Percentiles rank a stretch among this genome's conserved stretches.
Evolutionary conservation across 177 flowering plant species (phyloP).

Genomic region (Vitis hybrid): DNA sequence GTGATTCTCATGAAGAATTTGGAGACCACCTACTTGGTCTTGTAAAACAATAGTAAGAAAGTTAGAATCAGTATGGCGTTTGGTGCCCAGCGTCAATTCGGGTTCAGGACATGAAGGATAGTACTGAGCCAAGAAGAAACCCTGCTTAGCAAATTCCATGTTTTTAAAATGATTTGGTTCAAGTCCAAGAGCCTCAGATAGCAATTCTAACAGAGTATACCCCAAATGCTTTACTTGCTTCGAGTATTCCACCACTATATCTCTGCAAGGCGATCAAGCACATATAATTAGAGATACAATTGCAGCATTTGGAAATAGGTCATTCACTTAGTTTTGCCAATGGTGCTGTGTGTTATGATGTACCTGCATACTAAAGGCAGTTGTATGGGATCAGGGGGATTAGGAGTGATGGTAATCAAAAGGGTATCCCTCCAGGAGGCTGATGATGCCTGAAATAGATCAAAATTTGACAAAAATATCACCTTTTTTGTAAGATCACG

Average conservation of each 20-base stretch:
- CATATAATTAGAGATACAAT: neutral
- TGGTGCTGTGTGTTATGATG: no score
- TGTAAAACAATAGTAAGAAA: no score
- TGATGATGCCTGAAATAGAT: conserved; percentile 12
- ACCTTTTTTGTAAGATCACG: conserved; percentile 15
- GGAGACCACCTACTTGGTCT: no score
- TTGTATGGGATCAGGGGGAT: conserved; percentile 12
- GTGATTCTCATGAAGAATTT: no score
- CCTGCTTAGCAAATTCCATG: conserved; percentile 32
- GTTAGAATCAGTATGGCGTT: no score
- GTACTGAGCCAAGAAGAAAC: conserved; percentile 29
- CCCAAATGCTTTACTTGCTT: conserved; percentile 24
- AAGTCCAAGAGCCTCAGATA: conserved; percentile 43
- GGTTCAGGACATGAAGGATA: conserved; percentile 62
- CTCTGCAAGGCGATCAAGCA: conserved; percentile 18
- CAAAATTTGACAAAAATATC: conserved; percentile 15
- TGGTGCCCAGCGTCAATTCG: conserved; percentile 25
- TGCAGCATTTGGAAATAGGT: no score
- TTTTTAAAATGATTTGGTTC: conserved; percentile 22
- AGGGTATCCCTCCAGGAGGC: conserved; percentile 27
- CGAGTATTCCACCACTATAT: conserved; percentile 19
- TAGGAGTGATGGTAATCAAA: conserved; percentile 1
- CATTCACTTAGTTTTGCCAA: no score
- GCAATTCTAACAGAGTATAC: conserved; percentile 20
- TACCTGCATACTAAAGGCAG: conserved; percentile 22